These are phyloP conservation scores for Pezicula rhizophila DNA, from an alignment of 2,329 filamentous ascomycete genomes.

Conservation along the genomic window DNA sequence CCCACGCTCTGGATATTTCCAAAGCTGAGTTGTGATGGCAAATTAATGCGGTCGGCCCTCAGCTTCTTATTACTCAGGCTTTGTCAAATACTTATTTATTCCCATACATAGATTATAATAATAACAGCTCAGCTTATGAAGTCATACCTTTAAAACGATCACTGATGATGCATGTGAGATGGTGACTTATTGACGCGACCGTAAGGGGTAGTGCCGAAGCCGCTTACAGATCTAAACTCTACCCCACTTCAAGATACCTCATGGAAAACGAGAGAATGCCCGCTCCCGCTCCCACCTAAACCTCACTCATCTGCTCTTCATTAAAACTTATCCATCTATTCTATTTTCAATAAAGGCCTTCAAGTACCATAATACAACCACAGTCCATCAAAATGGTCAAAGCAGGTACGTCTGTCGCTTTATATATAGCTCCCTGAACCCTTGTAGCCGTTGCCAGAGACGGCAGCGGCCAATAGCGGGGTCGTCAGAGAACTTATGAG, in stretches of 20 bases:
- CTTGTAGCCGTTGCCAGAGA: constrained; percentile 4
- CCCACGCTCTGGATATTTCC: background rate
- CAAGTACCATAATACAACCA: constrained; percentile 16
- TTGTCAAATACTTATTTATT: too few relatives aligned
- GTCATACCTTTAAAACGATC: background rate
- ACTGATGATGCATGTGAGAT: background rate
- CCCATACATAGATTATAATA: too few relatives aligned
- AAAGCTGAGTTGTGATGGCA: background rate
- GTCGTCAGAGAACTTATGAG: constrained; percentile 51
- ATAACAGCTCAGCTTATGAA: background rate
- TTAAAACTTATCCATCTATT: background rate
- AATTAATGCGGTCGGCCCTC: too few relatives aligned
- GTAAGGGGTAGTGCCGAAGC: background rate
- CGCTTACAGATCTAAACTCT: too few relatives aligned
- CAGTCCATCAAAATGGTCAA: constrained; percentile 86
- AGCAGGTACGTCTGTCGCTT: constrained; percentile 64
- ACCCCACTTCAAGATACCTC: background rate
- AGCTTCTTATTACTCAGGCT: too few relatives aligned
- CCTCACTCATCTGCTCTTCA: background rate
- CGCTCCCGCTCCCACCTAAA: background rate
- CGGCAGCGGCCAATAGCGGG: constrained; percentile 20
- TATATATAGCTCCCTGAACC: constrained; percentile 1
- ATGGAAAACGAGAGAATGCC: background rate
- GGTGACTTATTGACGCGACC: background rate
- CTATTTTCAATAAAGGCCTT: background rate